These are phyloP conservation scores for Pythium utonaiense DNA, from an alignment of 352 stramenopile genomes.

Conservation along the genomic window DNA sequence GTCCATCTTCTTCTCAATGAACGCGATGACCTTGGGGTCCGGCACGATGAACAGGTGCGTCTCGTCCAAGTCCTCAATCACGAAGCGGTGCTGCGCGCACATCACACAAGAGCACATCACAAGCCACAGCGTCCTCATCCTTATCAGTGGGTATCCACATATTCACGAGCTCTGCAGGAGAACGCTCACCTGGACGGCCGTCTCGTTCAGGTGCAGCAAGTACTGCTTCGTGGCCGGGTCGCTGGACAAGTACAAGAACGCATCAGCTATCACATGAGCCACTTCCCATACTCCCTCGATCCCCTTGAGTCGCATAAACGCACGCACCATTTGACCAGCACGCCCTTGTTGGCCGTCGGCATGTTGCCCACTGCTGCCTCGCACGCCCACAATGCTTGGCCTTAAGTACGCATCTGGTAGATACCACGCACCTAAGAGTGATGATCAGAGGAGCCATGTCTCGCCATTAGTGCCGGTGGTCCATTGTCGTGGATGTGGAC, in stretches of 20 bases:
- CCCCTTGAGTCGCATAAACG: not conserved
- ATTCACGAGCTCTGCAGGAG: not conserved
- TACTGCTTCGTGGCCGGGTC: constrained; percentile 86
- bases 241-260: constrained; percentile 29
- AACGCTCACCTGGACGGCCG: constrained; percentile 61
- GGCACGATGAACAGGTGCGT: constrained; percentile 85
- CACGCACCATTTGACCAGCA: constrained; percentile 76
- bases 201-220: constrained; percentile 79
- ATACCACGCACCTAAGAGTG: constrained; percentile 14
- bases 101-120: not conserved
- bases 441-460: constrained; percentile 3
- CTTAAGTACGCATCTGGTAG: constrained; percentile 8
- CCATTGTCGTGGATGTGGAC: constrained; percentile 14
- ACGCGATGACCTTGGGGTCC: constrained; percentile 73
- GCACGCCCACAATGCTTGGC: not conserved
- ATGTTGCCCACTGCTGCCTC: constrained; percentile 27
- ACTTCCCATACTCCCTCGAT: not conserved
- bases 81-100: constrained; percentile 69
- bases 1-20: constrained; percentile 89
- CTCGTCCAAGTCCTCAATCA: constrained; percentile 86
- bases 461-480: constrained; percentile 15
- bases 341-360: constrained; percentile 81
- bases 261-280: not conserved
- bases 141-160: too few species aligned
- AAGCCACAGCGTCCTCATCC: not conserved